These are phyloP conservation scores for Fusarium sambucinum DNA, from an alignment of 2,329 filamentous ascomycete species.

Conservation along the genomic window DNA sequence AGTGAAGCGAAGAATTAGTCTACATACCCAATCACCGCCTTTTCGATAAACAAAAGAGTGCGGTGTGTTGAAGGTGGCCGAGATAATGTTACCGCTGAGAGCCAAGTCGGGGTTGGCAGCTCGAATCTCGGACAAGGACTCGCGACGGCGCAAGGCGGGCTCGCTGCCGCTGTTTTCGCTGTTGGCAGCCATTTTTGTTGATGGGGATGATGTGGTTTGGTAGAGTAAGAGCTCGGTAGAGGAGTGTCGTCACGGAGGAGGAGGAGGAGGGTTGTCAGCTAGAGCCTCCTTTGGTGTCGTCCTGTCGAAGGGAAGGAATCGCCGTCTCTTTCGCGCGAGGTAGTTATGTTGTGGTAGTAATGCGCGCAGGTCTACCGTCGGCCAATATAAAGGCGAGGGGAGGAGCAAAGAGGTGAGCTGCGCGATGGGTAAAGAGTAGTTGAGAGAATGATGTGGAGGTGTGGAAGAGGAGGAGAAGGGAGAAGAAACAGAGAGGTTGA, in stretches of 20 bases:
- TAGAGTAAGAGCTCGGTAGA: slow-evolving; percentile 12
- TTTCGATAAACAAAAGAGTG: slow-evolving; percentile 70
- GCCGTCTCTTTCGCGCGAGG: slow-evolving; percentile 26
- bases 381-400: slow-evolving; percentile 34
- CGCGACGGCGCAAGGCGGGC: slow-evolving; percentile 57
- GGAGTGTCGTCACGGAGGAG: neutral
- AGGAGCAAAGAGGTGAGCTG: slow-evolving; percentile 4
- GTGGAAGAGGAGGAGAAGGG: neutral
- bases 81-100: slow-evolving; percentile 75
- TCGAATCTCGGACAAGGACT: slow-evolving; percentile 68
- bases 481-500: slow-evolving; percentile 18
- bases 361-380: slow-evolving; percentile 35
- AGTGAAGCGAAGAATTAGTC: slow-evolving; percentile 25
- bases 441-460: slow-evolving; percentile 4
- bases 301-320: slow-evolving; percentile 35
- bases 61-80: slow-evolving; percentile 73
- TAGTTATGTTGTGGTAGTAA: slow-evolving; percentile 6
- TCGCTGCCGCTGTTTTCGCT: slow-evolving; percentile 19
- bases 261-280: slow-evolving; percentile 8
- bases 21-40: slow-evolving; percentile 70
- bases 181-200: slow-evolving; percentile 31
- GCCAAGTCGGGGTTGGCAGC: slow-evolving; percentile 67
- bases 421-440: slow-evolving; percentile 11
- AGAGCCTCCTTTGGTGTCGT: slow-evolving; percentile 34
- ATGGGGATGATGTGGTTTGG: slow-evolving; percentile 6